phyloP scores from a whole-genome alignment of 129 eudicot species.

The carrot (Daucus carota) region DH1_v3.0 NC_030383.2:60832001-60832500 shows the following conservation, averaged over 20 bases:
- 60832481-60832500: neutral
- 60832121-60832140: conserved; percentile 87
- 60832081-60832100: conserved; percentile 82
- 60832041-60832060: conserved; percentile 66
- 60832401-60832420: no score
- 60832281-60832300: no score
- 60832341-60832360: neutral
- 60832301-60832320: neutral
- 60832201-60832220: no score
- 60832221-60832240: no score
- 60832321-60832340: neutral
- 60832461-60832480: neutral
- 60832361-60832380: no score
- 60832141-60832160: conserved; percentile 52
- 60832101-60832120: conserved; percentile 62
- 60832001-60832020: conserved; percentile 70
- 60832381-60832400: no score
- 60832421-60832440: neutral
- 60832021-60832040: conserved; percentile 76
- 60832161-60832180: neutral
- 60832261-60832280: no score
- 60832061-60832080: conserved; percentile 52
- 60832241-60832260: no score
- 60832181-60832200: no score
- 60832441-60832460: neutral